Conservation (phyloP, 805 yeast genomes). For the Candida manassasensis region DNA sequence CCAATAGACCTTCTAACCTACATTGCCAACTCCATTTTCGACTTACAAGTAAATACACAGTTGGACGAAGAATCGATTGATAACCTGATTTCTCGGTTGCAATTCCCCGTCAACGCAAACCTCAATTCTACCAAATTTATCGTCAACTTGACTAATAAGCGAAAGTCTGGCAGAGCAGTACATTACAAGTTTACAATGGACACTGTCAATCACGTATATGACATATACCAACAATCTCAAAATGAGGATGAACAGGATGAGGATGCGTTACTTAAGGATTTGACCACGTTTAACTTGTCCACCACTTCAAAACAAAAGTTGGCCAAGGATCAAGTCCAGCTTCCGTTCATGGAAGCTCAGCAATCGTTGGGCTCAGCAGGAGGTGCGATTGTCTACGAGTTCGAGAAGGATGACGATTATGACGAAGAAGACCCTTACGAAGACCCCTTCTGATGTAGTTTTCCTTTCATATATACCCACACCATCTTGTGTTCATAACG, state of each 20-base stretch:
- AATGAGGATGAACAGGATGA: conserved; percentile 40
- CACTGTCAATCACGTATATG: conserved; percentile 40
- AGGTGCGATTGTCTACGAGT: conserved; percentile 94
- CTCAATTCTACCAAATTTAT: conserved; percentile 45
- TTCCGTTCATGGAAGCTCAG: conserved; percentile 92
- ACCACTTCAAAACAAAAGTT: conserved; percentile 70
- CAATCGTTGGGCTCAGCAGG: conserved; percentile 54
- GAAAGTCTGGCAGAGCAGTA: conserved; percentile 82
- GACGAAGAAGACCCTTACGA: conserved; percentile 98
- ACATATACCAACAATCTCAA: conserved; percentile 18
- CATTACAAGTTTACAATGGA: conserved; percentile 53
- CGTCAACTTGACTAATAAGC: conserved; percentile 56
- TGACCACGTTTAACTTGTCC: conserved; percentile 84
- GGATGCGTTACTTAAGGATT: conserved; percentile 50
- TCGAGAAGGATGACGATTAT: conserved; percentile 94
- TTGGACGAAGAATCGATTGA: conserved; percentile 48
- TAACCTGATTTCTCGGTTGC: conserved; percentile 30
- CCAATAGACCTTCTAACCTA: conserved; percentile 51
- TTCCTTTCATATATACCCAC: background rate
- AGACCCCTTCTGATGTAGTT: conserved; percentile 66
- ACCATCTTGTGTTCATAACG: background rate
- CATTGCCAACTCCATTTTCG: conserved; percentile 72
- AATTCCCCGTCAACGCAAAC: conserved; percentile 42
- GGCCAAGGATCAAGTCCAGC: conserved; percentile 79
- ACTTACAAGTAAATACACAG: conserved; percentile 43